Percentiles rank a stretch among this genome's conserved stretches.
Conservation (phyloP, 192 early-diverging fungal genomes). For the Mortierella hygrophila region DNA sequence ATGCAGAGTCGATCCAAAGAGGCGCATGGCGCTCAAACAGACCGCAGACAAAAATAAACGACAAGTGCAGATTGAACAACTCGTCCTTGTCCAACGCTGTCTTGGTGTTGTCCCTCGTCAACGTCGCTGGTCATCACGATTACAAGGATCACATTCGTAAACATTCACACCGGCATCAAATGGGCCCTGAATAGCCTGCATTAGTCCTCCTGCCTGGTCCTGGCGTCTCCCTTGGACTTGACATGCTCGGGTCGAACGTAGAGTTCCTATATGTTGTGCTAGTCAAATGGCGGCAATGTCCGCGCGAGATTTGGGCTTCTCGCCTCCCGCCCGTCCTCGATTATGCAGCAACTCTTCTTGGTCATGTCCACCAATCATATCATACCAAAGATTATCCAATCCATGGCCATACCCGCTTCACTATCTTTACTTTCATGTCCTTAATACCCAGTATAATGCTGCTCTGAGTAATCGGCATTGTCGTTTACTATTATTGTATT, state of each 20-base stretch:
- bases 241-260: slow-evolving; percentile 54
- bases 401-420: slow-evolving; percentile 18
- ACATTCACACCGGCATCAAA: slow-evolving; percentile 87
- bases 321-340: slow-evolving; percentile 6
- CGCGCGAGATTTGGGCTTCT: slow-evolving; percentile 77
- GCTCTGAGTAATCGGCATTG: not conserved
- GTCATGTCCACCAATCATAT: slow-evolving; percentile 39
- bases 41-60: slow-evolving; percentile 88
- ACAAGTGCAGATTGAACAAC: slow-evolving; percentile 78
- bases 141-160: slow-evolving; percentile 83
- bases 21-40: slow-evolving; percentile 76
- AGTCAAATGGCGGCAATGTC: slow-evolving; percentile 87
- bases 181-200: slow-evolving; percentile 88
- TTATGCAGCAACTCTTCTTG: slow-evolving; percentile 29
- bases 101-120: not conserved
- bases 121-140: slow-evolving; percentile 71
- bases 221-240: slow-evolving; percentile 78
- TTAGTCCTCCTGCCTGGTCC: slow-evolving; percentile 89
- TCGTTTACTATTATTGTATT: slow-evolving; percentile 15
- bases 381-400: slow-evolving; percentile 15
- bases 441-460: slow-evolving; percentile 17
- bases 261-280: slow-evolving; percentile 78
- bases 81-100: slow-evolving; percentile 30
- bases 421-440: not conserved
- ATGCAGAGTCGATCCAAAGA: slow-evolving; percentile 80